A percentile compares a stretch with the other conserved stretches of the same genome.
Conservation (phyloP, 176 grass and related monocot species). For the Eleusine coracana region DNA sequence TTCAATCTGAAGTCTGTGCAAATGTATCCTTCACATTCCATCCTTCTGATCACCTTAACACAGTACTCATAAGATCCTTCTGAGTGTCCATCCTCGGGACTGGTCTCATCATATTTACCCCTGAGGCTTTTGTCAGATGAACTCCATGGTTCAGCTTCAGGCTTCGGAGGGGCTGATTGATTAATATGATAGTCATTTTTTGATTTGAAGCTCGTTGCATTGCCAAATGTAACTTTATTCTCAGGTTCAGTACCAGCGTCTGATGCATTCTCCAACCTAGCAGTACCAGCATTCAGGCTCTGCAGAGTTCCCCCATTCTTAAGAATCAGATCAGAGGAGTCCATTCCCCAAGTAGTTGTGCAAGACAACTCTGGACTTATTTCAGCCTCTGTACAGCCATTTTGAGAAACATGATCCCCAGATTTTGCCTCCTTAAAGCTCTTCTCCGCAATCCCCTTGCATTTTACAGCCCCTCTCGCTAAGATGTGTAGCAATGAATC, state of each 20-base stretch:
- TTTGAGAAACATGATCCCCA: too few relatives aligned
- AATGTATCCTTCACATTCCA: conserved; percentile 84
- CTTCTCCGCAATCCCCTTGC: too few relatives aligned
- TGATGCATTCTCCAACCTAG: conserved; percentile 1
- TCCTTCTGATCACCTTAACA: conserved; percentile 80
- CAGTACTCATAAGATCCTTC: conserved; percentile 85
- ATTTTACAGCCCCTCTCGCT: too few relatives aligned
- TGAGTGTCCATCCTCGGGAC: conserved; percentile 51
- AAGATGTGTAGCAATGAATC: too few relatives aligned
- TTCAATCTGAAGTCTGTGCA: conserved; percentile 89
- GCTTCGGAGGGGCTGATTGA: conserved; percentile 55
- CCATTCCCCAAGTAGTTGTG: too few relatives aligned
- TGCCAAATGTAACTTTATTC: conserved; percentile 39
- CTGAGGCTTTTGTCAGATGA: conserved; percentile 69
- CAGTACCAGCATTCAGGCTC: conserved; percentile 14
- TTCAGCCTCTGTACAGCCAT: too few relatives aligned
- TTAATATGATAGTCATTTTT: conserved; percentile 44
- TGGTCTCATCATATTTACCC: conserved; percentile 55
- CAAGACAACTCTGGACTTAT: too few relatives aligned
- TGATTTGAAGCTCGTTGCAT: conserved; percentile 48
- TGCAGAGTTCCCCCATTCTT: conserved; percentile 47
- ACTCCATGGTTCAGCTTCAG: conserved; percentile 78
- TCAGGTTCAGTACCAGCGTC: background rate
- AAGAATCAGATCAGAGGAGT: too few relatives aligned
- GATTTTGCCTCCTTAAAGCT: too few relatives aligned